Evolutionary conservation across 768 basidiomycete genomes (phyloP), one percentile per base, ranked within the genome.

Genomic region (Serpula lacrymans): DNA sequence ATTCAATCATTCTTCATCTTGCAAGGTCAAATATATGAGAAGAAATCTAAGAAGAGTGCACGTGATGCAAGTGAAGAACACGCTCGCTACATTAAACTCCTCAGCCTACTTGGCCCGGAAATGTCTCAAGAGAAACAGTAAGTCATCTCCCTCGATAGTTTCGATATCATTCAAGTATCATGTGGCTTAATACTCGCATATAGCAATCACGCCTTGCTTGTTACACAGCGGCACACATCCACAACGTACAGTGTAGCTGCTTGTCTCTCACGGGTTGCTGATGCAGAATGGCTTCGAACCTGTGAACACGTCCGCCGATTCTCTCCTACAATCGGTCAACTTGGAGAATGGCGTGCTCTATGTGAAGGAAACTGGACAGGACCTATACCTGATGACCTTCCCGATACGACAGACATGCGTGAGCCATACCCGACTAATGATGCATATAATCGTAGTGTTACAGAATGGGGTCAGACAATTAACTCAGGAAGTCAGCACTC

Each of bases 51-150:
- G 71, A 84, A 80, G 63, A 83, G 75, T 33, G 59, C 78, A 8
- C 69, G 69, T 14, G 84, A 89, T 49, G 79, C 72, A 5, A 65
- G 66, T 6, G 87, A 88, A 22, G 88, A 89, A 51, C 88, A 89
- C 55, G 74, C 79, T 34, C 77, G 82, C 13, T 90, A 89, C 56
- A 78, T 90, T 45, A 79, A 78, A 51, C 66, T 88, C 1, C 78
- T 89, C 43, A 83, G 75, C 50, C 67, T 74, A 16, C 58, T 89
- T 11, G 86, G 85, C 1, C 83, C 85, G 7, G 87, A 88, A 54
- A 82, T 89, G 41, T 82, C 83, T 4, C 81, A 86, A 52, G 82
- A 85, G 51, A 88, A 86, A 71, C 78, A 82, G 87, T 88, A 34
- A 59, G 84, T 65, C 11, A 27, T 32, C n/a, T 38, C 25, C 21